Base-by-base conservation (phyloP, 2,329 filamentous ascomycete species). In the Trichoderma arundinaceum region DNA sequence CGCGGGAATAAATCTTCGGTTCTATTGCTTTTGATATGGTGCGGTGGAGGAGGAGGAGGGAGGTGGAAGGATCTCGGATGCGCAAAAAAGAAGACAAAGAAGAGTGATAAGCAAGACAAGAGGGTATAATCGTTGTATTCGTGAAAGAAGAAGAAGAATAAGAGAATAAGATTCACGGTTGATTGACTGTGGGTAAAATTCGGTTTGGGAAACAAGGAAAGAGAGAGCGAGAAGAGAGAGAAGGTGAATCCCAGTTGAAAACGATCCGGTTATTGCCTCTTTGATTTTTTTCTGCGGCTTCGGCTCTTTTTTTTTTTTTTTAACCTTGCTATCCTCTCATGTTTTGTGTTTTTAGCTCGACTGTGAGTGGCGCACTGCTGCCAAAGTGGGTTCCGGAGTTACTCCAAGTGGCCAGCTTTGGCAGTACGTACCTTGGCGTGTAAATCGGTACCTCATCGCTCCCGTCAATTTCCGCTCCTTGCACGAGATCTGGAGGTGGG, bases 221-320 rank as follows among this genome's bases (percentile, higher is more conserved):
- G 10, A 53, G 13, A 5, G 7, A 17, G 15, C 3, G 19, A 6
- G 19, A 44, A 17, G 15, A 7, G n/a, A 38, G 17, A 13, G 35
- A 17, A 8, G 32, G 49, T 52, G 49, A 52, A 52, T 52, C 49
- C n/a, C n/a, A 43, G 35, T 17, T 22, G 28, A 46, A 46, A 46
- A 58, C 38, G 46, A 57, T 57, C 19, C 58, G 58, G 52, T 61
- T 52, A 61, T 61, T 61, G 48, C 58, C 48, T 52, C 48, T n/a
- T 61, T 51, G 19, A 41, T n/a, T 51, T 51, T 59, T 54, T 19
- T 54, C 39, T 54, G 53, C 53, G 53, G 53, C 53, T 56, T 38
- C 56, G 56, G 56, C 35, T 35, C 49, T 35, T 52, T 19, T 44
- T 62, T 62, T 41, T 52, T 61, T 32, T 33, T 35, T 35, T 44